A percentile compares a stretch with the other conserved stretches of the same genome.
phyloP scores from a whole-genome alignment of 2,329 filamentous ascomycete genomes.

The Pezizomycotina sp. region DNA sequence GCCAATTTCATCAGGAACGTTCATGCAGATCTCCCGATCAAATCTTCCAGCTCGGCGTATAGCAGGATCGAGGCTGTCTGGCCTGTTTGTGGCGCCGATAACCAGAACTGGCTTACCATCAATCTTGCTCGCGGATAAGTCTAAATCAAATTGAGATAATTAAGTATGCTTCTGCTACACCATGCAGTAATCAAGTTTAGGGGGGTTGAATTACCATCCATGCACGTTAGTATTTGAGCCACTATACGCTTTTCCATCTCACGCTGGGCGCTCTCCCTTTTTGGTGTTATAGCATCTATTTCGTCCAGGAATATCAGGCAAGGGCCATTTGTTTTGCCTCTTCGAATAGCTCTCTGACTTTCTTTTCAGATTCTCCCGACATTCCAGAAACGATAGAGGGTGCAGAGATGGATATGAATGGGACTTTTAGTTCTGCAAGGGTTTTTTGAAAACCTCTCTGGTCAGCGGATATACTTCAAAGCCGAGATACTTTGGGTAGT shows the following conservation, averaged over 20 bases:
- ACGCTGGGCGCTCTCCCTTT: slow-evolving; percentile 63
- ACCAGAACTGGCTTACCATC: slow-evolving; percentile 69
- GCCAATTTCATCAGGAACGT: slow-evolving; percentile 63
- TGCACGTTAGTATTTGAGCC: slow-evolving; percentile 65
- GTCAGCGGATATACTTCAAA: neutral
- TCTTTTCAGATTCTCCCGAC: slow-evolving; percentile 79
- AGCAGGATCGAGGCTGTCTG: slow-evolving; percentile 69
- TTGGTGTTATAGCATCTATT: slow-evolving; percentile 79
- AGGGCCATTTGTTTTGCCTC: slow-evolving; percentile 74
- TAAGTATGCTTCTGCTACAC: too few species aligned
- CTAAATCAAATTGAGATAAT: too few species aligned
- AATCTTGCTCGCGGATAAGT: slow-evolving; percentile 53
- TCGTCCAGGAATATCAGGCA: slow-evolving; percentile 86
- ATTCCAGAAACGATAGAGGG: slow-evolving; percentile 71
- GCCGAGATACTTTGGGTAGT: neutral
- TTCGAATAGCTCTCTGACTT: slow-evolving; percentile 69
- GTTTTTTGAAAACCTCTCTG: too few species aligned
- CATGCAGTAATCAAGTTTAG: too few species aligned
- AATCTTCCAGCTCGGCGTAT: slow-evolving; percentile 60
- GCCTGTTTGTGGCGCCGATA: slow-evolving; percentile 75
- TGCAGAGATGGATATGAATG: slow-evolving; percentile 67
- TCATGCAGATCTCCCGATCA: slow-evolving; percentile 70
- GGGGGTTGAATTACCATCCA: slow-evolving; percentile 40
- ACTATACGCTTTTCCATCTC: slow-evolving; percentile 85
- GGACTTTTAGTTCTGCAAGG: slow-evolving; percentile 44